phyloP scores from a whole-genome alignment of 139 green algal genomes.

The Picochlorum sp. region DNA sequence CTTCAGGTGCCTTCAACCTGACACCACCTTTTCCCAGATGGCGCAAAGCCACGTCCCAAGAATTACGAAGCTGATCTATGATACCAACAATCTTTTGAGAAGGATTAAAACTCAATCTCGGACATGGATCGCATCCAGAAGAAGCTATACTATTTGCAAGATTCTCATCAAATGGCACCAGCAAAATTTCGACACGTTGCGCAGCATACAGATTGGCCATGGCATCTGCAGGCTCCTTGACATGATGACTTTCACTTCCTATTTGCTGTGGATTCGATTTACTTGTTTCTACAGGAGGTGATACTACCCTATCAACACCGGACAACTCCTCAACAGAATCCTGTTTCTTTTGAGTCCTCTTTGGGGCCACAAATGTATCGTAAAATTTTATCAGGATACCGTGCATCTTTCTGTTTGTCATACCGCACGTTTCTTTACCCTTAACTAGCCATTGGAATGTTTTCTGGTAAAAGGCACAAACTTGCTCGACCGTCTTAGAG shows the following conservation, averaged over 20 bases:
- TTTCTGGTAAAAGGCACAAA: not conserved
- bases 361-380: not conserved
- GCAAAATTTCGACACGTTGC: not conserved
- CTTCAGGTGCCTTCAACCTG: not conserved
- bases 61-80: not conserved
- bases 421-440: not conserved
- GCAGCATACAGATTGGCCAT: not conserved
- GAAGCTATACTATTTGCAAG: not conserved
- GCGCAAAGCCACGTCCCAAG: not conserved
- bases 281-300: no score
- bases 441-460: not conserved
- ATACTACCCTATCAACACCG: no score
- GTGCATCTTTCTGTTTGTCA: not conserved
- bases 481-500: not conserved
- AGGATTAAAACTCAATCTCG: not conserved
- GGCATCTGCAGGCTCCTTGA: not conserved
- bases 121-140: not conserved
- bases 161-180: constrained; percentile 1
- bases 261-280: no score
- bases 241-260: no score
- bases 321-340: no score
- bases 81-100: not conserved
- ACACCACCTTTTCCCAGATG: not conserved
- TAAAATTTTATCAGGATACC: not conserved
- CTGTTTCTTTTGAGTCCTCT: no score